These are phyloP conservation scores for Austroboletus niveus DNA, from an alignment of 1,284 basidiomycete genomes.

Conservation along the genomic window DNA sequence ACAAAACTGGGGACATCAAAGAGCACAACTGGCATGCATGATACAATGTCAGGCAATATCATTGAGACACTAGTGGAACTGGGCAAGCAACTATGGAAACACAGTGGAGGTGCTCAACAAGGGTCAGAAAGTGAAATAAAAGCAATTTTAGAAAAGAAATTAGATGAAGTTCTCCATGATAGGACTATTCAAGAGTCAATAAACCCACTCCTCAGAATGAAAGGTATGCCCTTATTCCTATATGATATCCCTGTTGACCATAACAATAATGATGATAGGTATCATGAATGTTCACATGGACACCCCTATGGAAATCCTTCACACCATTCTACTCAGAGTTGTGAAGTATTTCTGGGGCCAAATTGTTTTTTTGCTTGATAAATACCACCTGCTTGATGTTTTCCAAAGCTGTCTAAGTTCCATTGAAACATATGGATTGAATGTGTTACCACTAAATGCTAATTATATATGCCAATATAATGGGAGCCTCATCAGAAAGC, in stretches of 20 bases:
- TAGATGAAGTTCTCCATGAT: background rate
- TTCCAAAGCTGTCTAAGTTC: conserved; percentile 29
- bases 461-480: conserved; percentile 25
- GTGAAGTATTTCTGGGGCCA: conserved; percentile 37
- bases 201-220: background rate
- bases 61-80: background rate
- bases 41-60: background rate
- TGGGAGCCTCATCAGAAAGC: conserved; percentile 31
- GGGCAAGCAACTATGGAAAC: background rate
- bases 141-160: background rate
- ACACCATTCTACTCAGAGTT: conserved; percentile 32
- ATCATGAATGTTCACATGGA: conserved; percentile 16
- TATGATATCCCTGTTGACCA: background rate
- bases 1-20: background rate
- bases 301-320: conserved; percentile 33
- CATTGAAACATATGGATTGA: conserved; percentile 7
- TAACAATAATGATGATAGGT: background rate
- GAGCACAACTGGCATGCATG: background rate
- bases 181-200: background rate
- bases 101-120: too few species aligned
- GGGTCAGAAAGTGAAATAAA: background rate
- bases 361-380: conserved; percentile 21
- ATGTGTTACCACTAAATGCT: background rate
- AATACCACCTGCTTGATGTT: conserved; percentile 8
- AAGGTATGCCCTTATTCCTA: too few species aligned